These are phyloP conservation scores for Diophrys sp. DNA, from an alignment of 73 alveolate species.

Conservation along the genomic window DNA sequence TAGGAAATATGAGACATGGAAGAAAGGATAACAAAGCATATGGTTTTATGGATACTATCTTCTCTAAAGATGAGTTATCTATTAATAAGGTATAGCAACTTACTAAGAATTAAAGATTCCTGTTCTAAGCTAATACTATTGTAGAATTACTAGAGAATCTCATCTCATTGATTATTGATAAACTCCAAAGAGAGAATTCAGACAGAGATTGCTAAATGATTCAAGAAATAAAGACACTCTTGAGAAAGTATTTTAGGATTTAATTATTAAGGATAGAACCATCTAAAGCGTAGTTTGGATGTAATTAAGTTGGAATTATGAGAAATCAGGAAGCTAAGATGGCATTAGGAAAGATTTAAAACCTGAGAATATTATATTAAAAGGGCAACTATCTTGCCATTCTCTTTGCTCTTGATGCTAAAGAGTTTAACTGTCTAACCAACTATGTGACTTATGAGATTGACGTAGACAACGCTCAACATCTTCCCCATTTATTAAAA, in stretches of 20 bases:
- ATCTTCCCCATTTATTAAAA: constrained; percentile 58
- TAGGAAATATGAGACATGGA: constrained; percentile 74
- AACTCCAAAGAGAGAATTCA: constrained; percentile 68
- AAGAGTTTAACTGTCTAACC: no score
- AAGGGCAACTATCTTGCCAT: no score
- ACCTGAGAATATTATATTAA: constrained; percentile 78
- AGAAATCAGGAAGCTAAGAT: constrained; percentile 68
- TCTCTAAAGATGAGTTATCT: constrained; percentile 13
- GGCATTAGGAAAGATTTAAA: constrained; percentile 74
- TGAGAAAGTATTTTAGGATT: constrained; percentile 10
- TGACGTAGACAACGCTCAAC: no score
- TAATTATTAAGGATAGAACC: constrained; percentile 9
- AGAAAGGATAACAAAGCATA: constrained; percentile 46
- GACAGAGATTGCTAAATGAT: constrained; percentile 65
- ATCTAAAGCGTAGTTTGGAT: constrained; percentile 59
- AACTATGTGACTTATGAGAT: no score
- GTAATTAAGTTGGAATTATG: constrained; percentile 73
- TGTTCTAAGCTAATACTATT: constrained; percentile 75
- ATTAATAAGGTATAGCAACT: constrained; percentile 54
- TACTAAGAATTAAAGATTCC: constrained; percentile 51
- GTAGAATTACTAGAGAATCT: constrained; percentile 63
- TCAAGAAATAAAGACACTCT: constrained; percentile 33
- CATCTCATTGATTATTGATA: constrained; percentile 83
- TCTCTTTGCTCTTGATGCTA: no score
- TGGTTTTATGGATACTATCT: constrained; percentile 72